Percentiles rank a stretch among this genome's conserved stretches.
These are phyloP conservation scores for California macrophylla DNA, from an alignment of 441 rosid genomes.

Conservation along the genomic window DNA sequence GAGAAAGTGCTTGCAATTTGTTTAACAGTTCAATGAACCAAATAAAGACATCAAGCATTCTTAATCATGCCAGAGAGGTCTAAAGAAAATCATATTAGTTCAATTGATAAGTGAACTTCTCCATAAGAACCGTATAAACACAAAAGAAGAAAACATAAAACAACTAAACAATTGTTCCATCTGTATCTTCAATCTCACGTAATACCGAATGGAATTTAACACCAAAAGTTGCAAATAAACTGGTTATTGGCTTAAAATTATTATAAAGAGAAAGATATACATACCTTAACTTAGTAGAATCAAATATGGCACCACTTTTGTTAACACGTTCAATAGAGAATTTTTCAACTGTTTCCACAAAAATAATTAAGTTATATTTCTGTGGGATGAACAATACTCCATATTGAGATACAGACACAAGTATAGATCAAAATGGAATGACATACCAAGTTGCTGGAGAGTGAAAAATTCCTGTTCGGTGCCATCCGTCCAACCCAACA, in stretches of 20 bases:
- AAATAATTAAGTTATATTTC: conserved; percentile 16
- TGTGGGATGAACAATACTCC: conserved; percentile 4
- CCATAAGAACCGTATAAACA: too few relatives aligned
- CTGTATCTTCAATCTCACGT: conserved; percentile 5
- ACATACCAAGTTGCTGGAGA: conserved; percentile 67
- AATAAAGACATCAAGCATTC: background rate
- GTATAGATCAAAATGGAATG: conserved; percentile 7
- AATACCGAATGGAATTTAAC: too few relatives aligned
- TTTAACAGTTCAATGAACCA: background rate
- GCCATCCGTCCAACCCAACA: conserved; percentile 96
- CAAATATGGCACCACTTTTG: conserved; percentile 83
- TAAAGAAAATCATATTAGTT: background rate
- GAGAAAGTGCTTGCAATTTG: background rate
- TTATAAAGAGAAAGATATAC: background rate
- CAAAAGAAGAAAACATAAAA: background rate
- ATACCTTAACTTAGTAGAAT: conserved; percentile 77
- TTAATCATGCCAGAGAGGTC: background rate
- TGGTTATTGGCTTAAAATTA: too few relatives aligned
- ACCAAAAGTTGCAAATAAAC: too few relatives aligned
- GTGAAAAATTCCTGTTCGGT: conserved; percentile 89
- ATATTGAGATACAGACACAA: background rate
- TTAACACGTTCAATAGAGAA: conserved; percentile 79
- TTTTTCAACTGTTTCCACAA: conserved; percentile 51
- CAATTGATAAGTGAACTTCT: background rate
- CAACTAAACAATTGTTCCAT: background rate